Base-by-base conservation (phyloP, 2,329 filamentous ascomycete genomes). In the Botrytis cinerea region DNA sequence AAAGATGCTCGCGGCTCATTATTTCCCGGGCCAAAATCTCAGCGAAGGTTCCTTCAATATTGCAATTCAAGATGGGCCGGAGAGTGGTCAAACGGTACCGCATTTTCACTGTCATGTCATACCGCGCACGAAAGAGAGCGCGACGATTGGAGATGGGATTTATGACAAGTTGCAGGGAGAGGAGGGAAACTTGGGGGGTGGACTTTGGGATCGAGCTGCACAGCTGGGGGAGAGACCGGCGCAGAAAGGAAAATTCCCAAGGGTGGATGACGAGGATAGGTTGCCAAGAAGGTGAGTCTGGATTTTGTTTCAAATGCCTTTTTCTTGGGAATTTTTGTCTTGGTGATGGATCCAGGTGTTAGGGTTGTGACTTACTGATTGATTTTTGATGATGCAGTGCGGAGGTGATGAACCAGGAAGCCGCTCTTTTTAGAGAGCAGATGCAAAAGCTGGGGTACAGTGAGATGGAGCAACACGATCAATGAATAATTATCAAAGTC, bases 21-120 rank as follows among this genome's bases (percentile, higher is more conserved):
- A 90, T 80, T 90, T 91, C 43, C 85, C 88, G 79, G 85, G 85
- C 45, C 82, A 90, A 75, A 87, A 88, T 81, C 81, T 83, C 16
- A 83, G 87, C 48, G 92, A 90, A 9, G 90, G 93, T 16, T 92
- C 93, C 74, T 92, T 98, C 84, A 98, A 97, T 81, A 91, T 99
- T 68, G 95, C 95, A 0, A 88, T 99, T n/a, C 96, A 99, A 82
- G 96, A 99, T 82, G 96, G 96, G 32, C 85, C 86, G 46, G 93
- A 94, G 74, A 94, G 96, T 1, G 96, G 96, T 0, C 96, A 99
- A 87, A 97, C 94, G 73, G 95, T 99, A 62, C 87, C 93, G 14
- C 96, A 99, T 83, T 90, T 98, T 22, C 96, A 99, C 83, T 92
- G 94, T 40, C 96, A 99, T 84, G 88, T 98, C 67, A 95, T 98